Conservation (phyloP, 306 rosid genomes). For the Acacia crassicarpa region DNA sequence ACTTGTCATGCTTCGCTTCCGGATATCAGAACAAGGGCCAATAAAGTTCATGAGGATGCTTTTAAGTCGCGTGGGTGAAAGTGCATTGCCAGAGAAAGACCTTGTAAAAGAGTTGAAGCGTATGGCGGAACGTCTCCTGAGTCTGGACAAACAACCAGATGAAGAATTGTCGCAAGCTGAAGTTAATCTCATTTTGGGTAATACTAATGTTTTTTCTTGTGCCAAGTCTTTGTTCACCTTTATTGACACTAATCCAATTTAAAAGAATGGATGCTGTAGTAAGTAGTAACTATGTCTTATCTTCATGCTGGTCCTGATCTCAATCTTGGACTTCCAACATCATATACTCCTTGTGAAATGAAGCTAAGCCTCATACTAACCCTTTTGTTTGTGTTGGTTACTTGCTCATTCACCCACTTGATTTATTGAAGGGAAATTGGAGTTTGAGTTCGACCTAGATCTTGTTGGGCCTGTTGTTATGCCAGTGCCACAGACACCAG, state of each 20-base stretch:
- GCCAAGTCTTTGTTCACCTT: not conserved
- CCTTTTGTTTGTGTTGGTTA: conserved; percentile 20
- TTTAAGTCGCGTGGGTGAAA: conserved; percentile 36
- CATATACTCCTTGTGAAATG: not conserved
- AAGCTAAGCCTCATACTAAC: conserved; percentile 8
- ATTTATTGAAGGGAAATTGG: conserved; percentile 45
- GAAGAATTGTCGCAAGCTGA: conserved; percentile 53
- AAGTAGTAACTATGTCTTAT: not conserved
- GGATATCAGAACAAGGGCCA: conserved; percentile 70
- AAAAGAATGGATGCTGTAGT: not conserved
- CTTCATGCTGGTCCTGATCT: not conserved
- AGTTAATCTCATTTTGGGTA: conserved; percentile 46
- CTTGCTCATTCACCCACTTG: conserved; percentile 1
- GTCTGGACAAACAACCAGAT: conserved; percentile 56
- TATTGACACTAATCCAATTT: not conserved
- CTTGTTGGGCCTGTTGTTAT: conserved; percentile 39
- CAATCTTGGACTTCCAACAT: not conserved
- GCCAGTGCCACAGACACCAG: too few relatives aligned
- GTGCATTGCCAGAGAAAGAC: conserved; percentile 48
- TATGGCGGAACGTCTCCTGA: conserved; percentile 68
- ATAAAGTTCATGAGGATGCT: conserved; percentile 73
- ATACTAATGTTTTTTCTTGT: conserved; percentile 3
- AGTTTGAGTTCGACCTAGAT: conserved; percentile 55
- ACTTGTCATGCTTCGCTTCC: conserved; percentile 74
- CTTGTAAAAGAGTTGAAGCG: conserved; percentile 46